Percentiles rank a stretch among this genome's conserved stretches.
These are phyloP conservation scores for Cotoneaster glaucophyllus DNA, from an alignment of 306 rosid genomes.

Conservation along the genomic window DNA sequence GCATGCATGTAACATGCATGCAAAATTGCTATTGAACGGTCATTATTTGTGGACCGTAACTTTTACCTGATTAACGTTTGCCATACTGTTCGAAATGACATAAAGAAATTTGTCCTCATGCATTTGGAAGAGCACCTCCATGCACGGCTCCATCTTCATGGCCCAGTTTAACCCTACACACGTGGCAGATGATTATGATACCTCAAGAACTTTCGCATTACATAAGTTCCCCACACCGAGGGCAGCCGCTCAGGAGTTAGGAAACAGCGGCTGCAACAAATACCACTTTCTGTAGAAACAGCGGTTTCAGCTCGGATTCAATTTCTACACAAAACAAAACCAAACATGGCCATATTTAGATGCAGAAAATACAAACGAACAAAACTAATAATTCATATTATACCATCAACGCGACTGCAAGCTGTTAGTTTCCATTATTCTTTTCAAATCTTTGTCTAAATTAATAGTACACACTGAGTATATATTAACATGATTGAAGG, in stretches of 20 bases:
- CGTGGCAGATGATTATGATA: slow-evolving; percentile 27
- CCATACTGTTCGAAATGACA: slow-evolving; percentile 37
- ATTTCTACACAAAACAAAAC: background rate
- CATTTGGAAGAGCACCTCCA: slow-evolving; percentile 42
- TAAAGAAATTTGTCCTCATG: slow-evolving; percentile 50
- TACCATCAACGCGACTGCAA: background rate
- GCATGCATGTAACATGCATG: slow-evolving; percentile 8
- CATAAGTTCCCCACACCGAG: slow-evolving; percentile 7
- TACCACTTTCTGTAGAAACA: slow-evolving; percentile 26
- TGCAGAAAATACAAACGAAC: too few species aligned
- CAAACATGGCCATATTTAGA: background rate
- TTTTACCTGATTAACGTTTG: slow-evolving; percentile 26
- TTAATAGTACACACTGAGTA: too few species aligned
- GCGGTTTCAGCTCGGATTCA: slow-evolving; percentile 21
- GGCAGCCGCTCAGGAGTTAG: slow-evolving; percentile 21
- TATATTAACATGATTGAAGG: background rate
- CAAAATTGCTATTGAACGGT: slow-evolving; percentile 4
- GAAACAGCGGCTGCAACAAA: slow-evolving; percentile 43
- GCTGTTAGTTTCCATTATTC: background rate
- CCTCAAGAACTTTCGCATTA: slow-evolving; percentile 10
- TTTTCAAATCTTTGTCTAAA: background rate
- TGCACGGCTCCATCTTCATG: background rate
- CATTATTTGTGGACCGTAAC: slow-evolving; percentile 7
- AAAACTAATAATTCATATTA: background rate
- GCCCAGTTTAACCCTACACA: slow-evolving; percentile 21